Base-by-base conservation (phyloP, 257 asterid genomes). In the Rhazya stricta region DNA sequence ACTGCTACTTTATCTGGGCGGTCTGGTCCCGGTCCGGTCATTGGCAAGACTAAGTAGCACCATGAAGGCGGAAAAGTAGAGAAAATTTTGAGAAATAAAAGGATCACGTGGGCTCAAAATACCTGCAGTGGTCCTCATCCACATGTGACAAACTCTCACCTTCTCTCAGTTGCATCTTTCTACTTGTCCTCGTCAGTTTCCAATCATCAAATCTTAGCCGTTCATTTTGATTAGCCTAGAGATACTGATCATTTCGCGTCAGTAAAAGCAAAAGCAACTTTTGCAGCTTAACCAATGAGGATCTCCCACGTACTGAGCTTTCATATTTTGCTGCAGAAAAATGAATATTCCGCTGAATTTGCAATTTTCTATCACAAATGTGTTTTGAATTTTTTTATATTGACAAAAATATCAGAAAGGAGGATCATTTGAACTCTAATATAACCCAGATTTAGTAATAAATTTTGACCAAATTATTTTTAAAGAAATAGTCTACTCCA, bases 81-180 rank as follows among this genome's bases (percentile, higher is more conserved):
- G 15, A 43, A 43, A 43, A 39, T 6, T 43, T 43, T 43, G 50
- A 43, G 1, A 43, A 4, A 43, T 43, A 43, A 43, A 43, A 43
- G 1, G 6, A 16, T 62, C 68, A 62, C 68, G 68, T 62, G 69
- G 18, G 29, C 27, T 16, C 3, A 36, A 21, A 19, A 19, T 36
- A 36, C 27, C 70, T 36, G 70, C 48, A 65, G 73, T 69, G 58
- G 74, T 46, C 74, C 74, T 69, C 42, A 45, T 60, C 74, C 60
- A 8, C 74, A 69, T 69, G 56, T 27, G 57, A 65, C 70, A 65
- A 65, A 36, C 9, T 16, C 29, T 19, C 46, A 15, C 0, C 69
- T 7, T 36, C 70, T 8, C 70, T 65, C 66, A 9, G 29, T 27
- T 27, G 18, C 37, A 58, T 58, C 66, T 58, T 58, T 65, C 69